Percentiles rank a stretch among this genome's conserved stretches.
These are phyloP conservation scores for Penicillium sp. DNA, from an alignment of 2,329 filamentous ascomycete genomes.

Conservation along the genomic window DNA sequence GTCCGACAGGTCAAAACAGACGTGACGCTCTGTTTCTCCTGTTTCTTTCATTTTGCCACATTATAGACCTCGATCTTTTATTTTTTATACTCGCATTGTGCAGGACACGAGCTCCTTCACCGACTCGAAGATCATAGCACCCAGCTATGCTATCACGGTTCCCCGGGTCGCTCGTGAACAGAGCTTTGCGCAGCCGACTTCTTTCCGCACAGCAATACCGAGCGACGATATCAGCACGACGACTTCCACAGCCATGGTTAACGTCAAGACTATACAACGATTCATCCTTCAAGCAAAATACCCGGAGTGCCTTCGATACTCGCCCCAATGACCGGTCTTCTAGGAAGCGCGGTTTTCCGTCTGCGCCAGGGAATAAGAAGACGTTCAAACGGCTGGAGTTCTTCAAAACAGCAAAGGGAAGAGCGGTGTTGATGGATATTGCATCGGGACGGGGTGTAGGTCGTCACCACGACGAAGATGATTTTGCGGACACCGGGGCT, in stretches of 20 bases:
- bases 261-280: neutral
- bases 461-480: neutral
- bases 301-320: neutral
- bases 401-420: neutral
- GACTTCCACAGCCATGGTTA: neutral
- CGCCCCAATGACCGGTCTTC: neutral
- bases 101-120: slow-evolving; percentile 1
- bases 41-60: neutral
- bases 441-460: neutral
- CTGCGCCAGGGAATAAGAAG: neutral
- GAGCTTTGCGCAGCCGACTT: slow-evolving; percentile 23
- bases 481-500: slow-evolving; percentile 2
- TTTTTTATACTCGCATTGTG: neutral
- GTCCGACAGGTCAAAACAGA: slow-evolving; percentile 1
- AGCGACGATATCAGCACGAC: neutral
- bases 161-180: slow-evolving; percentile 19
- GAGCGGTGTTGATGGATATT: slow-evolving; percentile 9
- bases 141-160: slow-evolving; percentile 17
- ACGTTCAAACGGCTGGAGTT: neutral
- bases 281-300: neutral
- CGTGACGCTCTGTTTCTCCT: neutral
- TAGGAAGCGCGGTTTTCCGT: neutral
- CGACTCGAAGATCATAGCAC: neutral
- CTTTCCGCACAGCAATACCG: slow-evolving; percentile 11
- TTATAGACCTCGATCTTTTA: neutral